A percentile compares a stretch with the other conserved stretches of the same genome.
These are phyloP conservation scores for Metschnikowia lochheadii DNA, from an alignment of 805 yeast species.

Conservation along the genomic window DNA sequence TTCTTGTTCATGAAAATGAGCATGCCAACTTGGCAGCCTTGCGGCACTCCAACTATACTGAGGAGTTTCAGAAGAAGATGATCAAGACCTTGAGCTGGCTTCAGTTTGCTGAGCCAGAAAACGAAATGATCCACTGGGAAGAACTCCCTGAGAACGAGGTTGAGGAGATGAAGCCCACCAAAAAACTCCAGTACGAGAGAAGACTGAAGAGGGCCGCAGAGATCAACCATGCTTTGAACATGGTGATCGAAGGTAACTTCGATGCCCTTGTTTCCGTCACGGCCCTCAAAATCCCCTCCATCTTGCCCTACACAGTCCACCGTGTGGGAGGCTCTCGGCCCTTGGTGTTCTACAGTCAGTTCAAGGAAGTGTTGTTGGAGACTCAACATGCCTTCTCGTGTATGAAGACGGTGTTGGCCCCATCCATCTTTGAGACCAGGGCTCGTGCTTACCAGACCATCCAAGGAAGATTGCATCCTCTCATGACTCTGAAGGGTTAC, in stretches of 20 bases:
- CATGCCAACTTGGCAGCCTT: constrained; percentile 78
- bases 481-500: constrained; percentile 88
- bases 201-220: constrained; percentile 55
- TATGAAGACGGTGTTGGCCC: constrained; percentile 74
- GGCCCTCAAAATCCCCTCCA: constrained; percentile 62
- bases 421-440: constrained; percentile 75
- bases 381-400: constrained; percentile 62
- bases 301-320: constrained; percentile 59
- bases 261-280: constrained; percentile 76
- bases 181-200: constrained; percentile 63
- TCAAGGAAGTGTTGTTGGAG: constrained; percentile 73
- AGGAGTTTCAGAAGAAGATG: constrained; percentile 47
- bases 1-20: constrained; percentile 86
- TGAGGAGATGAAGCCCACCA: constrained; percentile 51
- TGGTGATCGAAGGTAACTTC: constrained; percentile 51
- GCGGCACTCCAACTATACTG: constrained; percentile 60
- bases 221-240: constrained; percentile 46
- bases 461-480: constrained; percentile 90
- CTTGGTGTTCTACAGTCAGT: constrained; percentile 74
- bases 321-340: constrained; percentile 83
- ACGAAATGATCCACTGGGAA: constrained; percentile 44
- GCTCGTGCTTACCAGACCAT: constrained; percentile 88
- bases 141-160: constrained; percentile 50
- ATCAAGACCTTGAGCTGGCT: constrained; percentile 70
- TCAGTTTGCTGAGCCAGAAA: constrained; percentile 78